Base-by-base conservation (phyloP, 768 basidiomycete genomes). In the Kwoniella sp. region DNA sequence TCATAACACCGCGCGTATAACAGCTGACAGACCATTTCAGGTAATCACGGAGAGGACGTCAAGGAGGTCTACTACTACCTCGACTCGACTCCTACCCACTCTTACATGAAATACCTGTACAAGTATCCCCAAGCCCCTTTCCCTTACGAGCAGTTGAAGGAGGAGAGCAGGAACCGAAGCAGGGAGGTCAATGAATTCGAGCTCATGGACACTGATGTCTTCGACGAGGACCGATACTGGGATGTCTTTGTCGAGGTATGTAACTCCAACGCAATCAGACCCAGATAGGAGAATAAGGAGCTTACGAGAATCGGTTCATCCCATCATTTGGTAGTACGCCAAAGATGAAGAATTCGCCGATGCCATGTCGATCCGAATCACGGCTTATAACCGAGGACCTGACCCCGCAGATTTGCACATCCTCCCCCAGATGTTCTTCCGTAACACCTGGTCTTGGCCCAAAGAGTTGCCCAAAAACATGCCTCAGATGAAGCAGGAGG, bases 101-200 rank as follows among this genome's bases (percentile, higher is more conserved):
- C 94, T 6, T 99, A 98, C 85, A 98, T 99, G 96, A 99, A 99
- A 80, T 97, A 91, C 81, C 82, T 97, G 60, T 99, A 99, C 86
- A 99, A 99, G 80, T 99, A 99, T 72, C 94, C 96, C 13, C 96
- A 99, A 79, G 84, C 87, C 71, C 83, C 85, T 33, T 99, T 85
- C 80, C 96, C 96, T 1, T 99, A 99, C 80, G 94, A 98, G 74
- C 86, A 95, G 65, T 86, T 99, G 58, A 89, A 96, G 13, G 81
- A 83, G 50, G 93, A 99, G 82, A 94, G 88, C 76, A 82, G 86
- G 73, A 85, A 88, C 69, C 85, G 96, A 51, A 86, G 85, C 70
- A 85, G 96, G 50, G 88, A 96, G 63, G 92, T 92, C 15, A 82
- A 85, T 60, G 96, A 99, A 80, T 98, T 86, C 74, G 96, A 99